Conservation (phyloP, 352 stramenopile species). For the Phytophthora kernoviae region DNA sequence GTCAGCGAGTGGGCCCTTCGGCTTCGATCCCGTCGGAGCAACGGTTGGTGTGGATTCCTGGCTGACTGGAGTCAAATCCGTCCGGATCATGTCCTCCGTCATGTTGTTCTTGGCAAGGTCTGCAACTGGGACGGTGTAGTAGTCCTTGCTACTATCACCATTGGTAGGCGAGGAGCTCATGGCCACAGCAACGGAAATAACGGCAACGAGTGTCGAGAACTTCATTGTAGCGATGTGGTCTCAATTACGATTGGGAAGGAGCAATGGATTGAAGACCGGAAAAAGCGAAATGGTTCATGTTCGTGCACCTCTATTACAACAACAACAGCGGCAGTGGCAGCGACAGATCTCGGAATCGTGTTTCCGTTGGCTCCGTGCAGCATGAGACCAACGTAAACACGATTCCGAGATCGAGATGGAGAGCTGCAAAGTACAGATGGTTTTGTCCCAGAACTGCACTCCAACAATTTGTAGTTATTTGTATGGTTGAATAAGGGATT, state of each 20-base stretch:
- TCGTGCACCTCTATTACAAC: not conserved
- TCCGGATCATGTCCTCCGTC: not conserved
- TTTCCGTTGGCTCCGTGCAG: too few species aligned
- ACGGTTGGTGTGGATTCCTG: not conserved
- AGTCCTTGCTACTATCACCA: not conserved
- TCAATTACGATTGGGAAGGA: not conserved
- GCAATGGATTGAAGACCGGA: not conserved
- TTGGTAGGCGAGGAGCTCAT: not conserved
- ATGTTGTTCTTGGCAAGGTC: not conserved
- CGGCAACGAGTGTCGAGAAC: not conserved
- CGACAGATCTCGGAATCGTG: too few species aligned
- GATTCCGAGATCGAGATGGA: too few species aligned
- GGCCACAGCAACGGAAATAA: not conserved
- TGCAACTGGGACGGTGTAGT: not conserved
- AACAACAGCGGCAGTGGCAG: not conserved
- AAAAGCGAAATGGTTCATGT: not conserved
- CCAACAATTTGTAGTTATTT: too few species aligned
- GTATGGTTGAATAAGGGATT: too few species aligned
- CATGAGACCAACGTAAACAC: too few species aligned
- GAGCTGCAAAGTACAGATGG: too few species aligned
- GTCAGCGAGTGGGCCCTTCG: too few species aligned
- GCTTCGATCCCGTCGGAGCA: too few species aligned
- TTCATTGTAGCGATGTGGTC: not conserved
- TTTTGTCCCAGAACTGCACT: too few species aligned
- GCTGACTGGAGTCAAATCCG: not conserved